Conservation (phyloP, 345 rosid genomes). For the Syzygium aqueum region DNA sequence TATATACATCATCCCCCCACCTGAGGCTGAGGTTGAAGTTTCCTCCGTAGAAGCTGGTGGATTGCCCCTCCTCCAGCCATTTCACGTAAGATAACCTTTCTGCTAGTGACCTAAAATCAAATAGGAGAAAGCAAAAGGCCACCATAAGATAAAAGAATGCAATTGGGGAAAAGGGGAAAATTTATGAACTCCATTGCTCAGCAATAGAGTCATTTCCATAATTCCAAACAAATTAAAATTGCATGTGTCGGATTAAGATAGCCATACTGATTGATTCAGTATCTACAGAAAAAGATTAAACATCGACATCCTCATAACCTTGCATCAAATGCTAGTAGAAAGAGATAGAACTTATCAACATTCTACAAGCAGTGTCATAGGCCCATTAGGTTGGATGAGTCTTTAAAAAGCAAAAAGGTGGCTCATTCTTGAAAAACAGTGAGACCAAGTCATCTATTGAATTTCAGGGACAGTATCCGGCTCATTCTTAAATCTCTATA, state of each 20-base stretch:
- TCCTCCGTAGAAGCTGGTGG: constrained; percentile 83
- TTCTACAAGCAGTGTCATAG: neutral
- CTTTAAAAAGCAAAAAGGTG: neutral
- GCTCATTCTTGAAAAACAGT: neutral
- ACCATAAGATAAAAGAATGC: neutral
- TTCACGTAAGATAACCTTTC: constrained; percentile 16
- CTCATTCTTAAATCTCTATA: neutral
- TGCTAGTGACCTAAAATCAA: constrained; percentile 5
- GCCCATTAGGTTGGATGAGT: neutral
- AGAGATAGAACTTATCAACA: neutral
- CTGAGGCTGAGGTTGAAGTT: constrained; percentile 53
- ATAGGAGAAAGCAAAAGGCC: neutral
- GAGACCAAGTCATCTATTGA: neutral
- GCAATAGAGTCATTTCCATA: neutral
- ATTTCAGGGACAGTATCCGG: neutral
- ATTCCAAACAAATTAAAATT: neutral
- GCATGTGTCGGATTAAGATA: neutral
- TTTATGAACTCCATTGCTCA: neutral
- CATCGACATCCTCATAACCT: neutral
- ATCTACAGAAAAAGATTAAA: neutral
- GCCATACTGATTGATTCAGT: neutral
- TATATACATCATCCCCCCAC: constrained; percentile 23
- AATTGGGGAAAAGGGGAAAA: neutral
- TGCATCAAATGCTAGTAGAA: neutral
- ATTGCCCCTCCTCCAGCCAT: constrained; percentile 96